phyloP scores from a whole-genome alignment of 2,329 filamentous ascomycete genomes.

The Hypoxylon sp. region DNA sequence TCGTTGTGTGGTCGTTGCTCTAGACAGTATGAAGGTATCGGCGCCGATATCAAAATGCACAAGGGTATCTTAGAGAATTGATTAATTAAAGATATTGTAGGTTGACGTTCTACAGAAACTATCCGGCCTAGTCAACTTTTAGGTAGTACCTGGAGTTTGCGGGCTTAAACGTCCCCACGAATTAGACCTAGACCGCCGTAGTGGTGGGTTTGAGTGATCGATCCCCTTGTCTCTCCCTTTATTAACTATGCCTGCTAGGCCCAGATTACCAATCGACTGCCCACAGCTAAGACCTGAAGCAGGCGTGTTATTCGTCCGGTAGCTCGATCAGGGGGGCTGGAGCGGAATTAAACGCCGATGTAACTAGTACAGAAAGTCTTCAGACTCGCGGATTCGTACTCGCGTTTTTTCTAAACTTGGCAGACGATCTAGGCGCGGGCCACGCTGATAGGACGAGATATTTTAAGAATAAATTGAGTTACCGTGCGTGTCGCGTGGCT shows the following conservation, averaged over 20 bases:
- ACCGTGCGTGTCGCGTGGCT: conserved; percentile 34
- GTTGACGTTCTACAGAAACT: conserved; percentile 38
- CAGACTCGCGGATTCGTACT: conserved; percentile 38
- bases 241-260: conserved; percentile 33
- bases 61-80: conserved; percentile 24
- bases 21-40: conserved; percentile 14
- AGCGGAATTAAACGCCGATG: conserved; percentile 47
- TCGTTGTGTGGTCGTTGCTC: conserved; percentile 20
- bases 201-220: conserved; percentile 26
- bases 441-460: conserved; percentile 34
- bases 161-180: conserved; percentile 39
- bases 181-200: conserved; percentile 4
- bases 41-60: conserved; percentile 24
- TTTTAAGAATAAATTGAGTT: conserved; percentile 34
- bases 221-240: conserved; percentile 40
- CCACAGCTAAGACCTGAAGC: conserved; percentile 34
- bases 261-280: conserved; percentile 48
- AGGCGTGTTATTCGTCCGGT: conserved; percentile 43
- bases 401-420: conserved; percentile 41
- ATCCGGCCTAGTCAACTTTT: conserved; percentile 36
- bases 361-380: conserved; percentile 19
- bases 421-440: conserved; percentile 25
- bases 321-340: conserved; percentile 43
- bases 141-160: conserved; percentile 39
- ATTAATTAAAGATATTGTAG: conserved; percentile 30